Percentiles rank a stretch among this genome's conserved stretches.
Conservation (phyloP, 345 rosid species). For the Salix arbutifolia region DNA sequence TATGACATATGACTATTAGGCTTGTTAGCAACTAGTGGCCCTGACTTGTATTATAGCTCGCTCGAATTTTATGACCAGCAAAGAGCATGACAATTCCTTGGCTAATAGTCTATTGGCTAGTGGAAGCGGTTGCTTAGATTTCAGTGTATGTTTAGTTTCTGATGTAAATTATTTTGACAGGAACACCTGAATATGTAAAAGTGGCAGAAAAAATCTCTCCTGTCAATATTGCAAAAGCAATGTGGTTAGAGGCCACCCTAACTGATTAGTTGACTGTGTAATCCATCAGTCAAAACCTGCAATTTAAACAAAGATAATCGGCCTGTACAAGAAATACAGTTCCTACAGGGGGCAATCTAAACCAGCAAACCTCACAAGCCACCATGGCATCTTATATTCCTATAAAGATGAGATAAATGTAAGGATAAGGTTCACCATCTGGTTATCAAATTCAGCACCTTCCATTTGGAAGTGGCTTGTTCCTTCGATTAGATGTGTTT, state of each 20-base stretch:
- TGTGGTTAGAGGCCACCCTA: neutral
- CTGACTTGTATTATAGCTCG: neutral
- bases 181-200: constrained; percentile 10
- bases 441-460: constrained; percentile 76
- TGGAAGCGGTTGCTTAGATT: constrained; percentile 7
- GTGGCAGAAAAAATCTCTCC: neutral
- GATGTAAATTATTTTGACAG: constrained; percentile 14
- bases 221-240: neutral
- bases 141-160: constrained; percentile 19
- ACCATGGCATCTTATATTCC: constrained; percentile 3
- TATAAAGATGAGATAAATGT: constrained; percentile 56
- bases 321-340: constrained; percentile 7
- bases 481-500: constrained; percentile 77
- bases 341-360: neutral
- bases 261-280: neutral
- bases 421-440: constrained; percentile 61
- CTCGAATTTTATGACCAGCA: constrained; percentile 6
- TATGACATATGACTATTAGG: constrained; percentile 8
- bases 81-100: constrained; percentile 4
- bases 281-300: constrained; percentile 24
- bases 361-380: neutral
- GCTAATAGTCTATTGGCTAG: neutral
- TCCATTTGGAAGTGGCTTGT: constrained; percentile 94
- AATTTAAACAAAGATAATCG: constrained; percentile 11
- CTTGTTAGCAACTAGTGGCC: neutral